Evolutionary conservation across 495 filamentous ascomycete genomes (phyloP).

Genomic region (Schizothecium vesticola): DNA sequence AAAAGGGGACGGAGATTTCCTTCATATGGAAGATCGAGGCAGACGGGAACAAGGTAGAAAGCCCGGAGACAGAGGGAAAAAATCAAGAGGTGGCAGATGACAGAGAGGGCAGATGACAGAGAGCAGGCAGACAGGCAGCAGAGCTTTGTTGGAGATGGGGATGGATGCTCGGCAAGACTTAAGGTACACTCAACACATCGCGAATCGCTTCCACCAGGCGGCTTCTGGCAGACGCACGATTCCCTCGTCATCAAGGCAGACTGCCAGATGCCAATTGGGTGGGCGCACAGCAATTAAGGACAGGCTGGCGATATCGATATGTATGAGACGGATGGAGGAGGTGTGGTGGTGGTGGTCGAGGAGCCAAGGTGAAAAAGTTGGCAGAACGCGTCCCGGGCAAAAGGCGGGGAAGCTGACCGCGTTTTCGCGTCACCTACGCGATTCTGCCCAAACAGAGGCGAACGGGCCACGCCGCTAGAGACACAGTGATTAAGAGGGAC

Average conservation of each 20-base stretch:
- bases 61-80: neutral
- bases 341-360: neutral
- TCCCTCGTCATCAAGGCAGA: neutral
- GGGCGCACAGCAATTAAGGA: constrained; percentile 1
- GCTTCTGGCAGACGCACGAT: neutral
- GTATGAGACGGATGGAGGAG: neutral
- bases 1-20: constrained; percentile 7
- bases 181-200: neutral
- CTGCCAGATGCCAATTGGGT: neutral
- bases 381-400: constrained; percentile 1
- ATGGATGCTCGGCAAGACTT: neutral
- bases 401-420: constrained; percentile 15
- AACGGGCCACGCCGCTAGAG: constrained; percentile 6
- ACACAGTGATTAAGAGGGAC: constrained; percentile 1
- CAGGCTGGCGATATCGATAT: constrained; percentile 10
- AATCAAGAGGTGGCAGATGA: neutral
- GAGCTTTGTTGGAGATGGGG: neutral
- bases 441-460: constrained; percentile 12
- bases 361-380: constrained; percentile 3
- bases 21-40: constrained; percentile 8
- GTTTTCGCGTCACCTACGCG: constrained; percentile 19
- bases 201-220: neutral
- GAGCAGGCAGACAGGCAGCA: constrained; percentile 5
- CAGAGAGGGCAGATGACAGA: neutral
- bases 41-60: neutral